Percentiles rank a stretch among this genome's conserved stretches.
Conservation (phyloP, 345 rosid species). For the Syzygium jambos region DNA sequence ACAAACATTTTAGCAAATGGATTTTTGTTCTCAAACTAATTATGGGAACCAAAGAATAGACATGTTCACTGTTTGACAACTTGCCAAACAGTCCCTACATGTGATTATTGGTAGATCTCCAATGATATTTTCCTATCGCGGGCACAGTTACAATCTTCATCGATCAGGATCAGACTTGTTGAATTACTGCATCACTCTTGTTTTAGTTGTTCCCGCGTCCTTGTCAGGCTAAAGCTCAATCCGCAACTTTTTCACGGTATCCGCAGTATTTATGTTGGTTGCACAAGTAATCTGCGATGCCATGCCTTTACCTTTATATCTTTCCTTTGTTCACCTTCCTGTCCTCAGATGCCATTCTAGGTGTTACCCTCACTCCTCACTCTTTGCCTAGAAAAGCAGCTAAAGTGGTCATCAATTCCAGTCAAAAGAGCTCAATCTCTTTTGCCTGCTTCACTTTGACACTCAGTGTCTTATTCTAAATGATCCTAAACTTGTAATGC, state of each 20-base stretch:
- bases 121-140: not conserved
- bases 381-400: not conserved
- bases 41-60: no score
- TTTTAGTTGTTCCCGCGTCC: not conserved
- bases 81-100: no score
- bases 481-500: not conserved
- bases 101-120: not conserved
- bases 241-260: not conserved
- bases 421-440: not conserved
- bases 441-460: not conserved
- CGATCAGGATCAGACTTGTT: not conserved
- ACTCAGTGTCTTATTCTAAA: not conserved
- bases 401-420: not conserved
- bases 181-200: not conserved
- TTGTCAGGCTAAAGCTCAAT: not conserved
- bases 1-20: no score
- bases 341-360: not conserved
- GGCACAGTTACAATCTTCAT: not conserved
- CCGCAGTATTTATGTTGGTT: not conserved
- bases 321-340: not conserved
- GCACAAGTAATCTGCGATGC: not conserved
- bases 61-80: no score
- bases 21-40: no score
- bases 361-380: not conserved
- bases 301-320: not conserved